Evolutionary conservation across 352 stramenopile genomes (phyloP), one percentile per base, ranked within the genome.

Genomic region (Globisporangium splendens): DNA sequence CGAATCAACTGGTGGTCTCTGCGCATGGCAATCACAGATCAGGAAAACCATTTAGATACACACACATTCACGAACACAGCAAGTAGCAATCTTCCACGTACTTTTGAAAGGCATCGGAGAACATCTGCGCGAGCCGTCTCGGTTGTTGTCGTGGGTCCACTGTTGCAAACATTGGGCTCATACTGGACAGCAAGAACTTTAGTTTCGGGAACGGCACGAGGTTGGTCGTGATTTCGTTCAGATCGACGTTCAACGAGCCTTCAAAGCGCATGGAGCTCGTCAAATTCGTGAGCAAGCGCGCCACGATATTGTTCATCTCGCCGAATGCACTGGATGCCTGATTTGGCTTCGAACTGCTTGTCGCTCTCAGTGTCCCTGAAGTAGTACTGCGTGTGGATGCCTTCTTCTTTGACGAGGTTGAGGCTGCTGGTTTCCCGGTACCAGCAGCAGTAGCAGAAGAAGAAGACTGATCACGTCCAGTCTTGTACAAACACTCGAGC

Each of bases 161-260:
- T 0, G 63, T 85, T 8, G 72, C 44, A 18, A 83, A 79, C 57
- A 88, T 66, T 12, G 83, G 80, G 20, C 75, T 87, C 66, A 91
- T 84, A 47, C 83, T 93, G 12, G 83, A 85, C 41, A 99, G 80
- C 69, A 99, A 89, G 73, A 99, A 99, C 69, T 99, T 96, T 54
- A 99, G 97, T 61, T 97, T 96, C 21, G 97, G 97, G 70, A 98
- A 99, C 35, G 97, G 97, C 42, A 99, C 97, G 70, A 99, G 84
- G 79, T 99, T 99, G 62, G 96, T 99, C 71, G 98, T 97, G 83
- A 99, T 99, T 79, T 99, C 96, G 61, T 96, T 99, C 55, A 99
- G 79, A 86, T 99, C 97, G 48, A 99, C 96, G 72, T 99, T 99
- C 48, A 99, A 73, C 28, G 93, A 95, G 50, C 97, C 97, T 73